Conservation (phyloP, 78 protist species). For the Mastigamoeba balamuthi region DNA sequence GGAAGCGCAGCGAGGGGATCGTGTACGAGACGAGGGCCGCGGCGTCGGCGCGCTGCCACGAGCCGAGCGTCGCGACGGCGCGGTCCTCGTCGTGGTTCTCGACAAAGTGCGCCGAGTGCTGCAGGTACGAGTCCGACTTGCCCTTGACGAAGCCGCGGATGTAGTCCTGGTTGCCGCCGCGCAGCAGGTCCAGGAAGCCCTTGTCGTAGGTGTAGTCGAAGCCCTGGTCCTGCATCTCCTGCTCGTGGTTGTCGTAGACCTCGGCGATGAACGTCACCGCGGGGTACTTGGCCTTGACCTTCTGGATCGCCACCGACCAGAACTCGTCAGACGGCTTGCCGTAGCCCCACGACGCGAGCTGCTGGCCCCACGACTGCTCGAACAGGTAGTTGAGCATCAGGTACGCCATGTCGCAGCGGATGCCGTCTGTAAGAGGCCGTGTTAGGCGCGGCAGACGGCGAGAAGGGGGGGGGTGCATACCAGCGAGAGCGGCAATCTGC, state of each 20-base stretch:
- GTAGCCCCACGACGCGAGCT: constrained; percentile 51
- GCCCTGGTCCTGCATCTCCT: constrained; percentile 39
- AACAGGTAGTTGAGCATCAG: constrained; percentile 52
- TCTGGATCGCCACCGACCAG: constrained; percentile 62
- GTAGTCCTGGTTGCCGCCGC: background rate
- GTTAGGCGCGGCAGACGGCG: background rate
- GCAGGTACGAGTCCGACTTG: background rate
- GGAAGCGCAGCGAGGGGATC: constrained; percentile 64
- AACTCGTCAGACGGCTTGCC: constrained; percentile 57
- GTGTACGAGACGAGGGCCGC: constrained; percentile 70
- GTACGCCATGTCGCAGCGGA: constrained; percentile 85
- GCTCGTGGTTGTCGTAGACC: constrained; percentile 34
- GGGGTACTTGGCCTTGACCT: constrained; percentile 55
- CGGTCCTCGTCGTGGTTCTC: constrained; percentile 48
- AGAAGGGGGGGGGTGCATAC: too few relatives aligned
- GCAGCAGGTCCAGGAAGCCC: constrained; percentile 46
- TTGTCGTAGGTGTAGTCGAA: constrained; percentile 84
- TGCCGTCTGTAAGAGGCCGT: constrained; percentile 47
- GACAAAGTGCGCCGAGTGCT: constrained; percentile 10
- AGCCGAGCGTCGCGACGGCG: constrained; percentile 56
- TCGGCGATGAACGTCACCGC: constrained; percentile 67
- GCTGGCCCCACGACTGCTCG: constrained; percentile 52
- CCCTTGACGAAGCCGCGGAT: background rate
- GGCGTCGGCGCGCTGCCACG: constrained; percentile 49
- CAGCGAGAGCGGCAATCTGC: background rate